Base-by-base conservation (phyloP, 345 rosid genomes). In the Erysimum cheiranthoides region DNA sequence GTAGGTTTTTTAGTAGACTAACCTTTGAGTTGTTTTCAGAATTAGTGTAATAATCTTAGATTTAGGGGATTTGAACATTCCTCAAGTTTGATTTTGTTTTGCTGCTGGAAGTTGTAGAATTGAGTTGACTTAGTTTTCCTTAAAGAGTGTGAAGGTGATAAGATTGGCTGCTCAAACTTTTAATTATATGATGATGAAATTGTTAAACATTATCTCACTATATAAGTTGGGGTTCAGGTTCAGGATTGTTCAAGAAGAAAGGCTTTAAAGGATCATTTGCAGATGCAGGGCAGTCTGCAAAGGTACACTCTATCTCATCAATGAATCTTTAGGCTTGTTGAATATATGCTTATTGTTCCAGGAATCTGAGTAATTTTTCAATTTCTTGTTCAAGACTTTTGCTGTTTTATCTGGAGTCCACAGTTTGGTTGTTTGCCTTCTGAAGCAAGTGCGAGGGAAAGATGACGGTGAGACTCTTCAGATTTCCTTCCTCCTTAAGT, bases 361-460 rank as follows among this genome's bases (percentile, higher is more conserved):
- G 8, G 14, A 57, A 45, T 21, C 73, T 57, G 16, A 77, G 39
- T 58, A 1, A 6, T 63, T 69, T 46, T 8, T 14, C 21, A 12
- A 6, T 79, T 88, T 70, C 56, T 89, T 83, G 87, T 85, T 87
- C 83, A 73, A 78, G 81, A 78, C 81, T 10, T 78, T 78, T 52
- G 81, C 81, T 25, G 70, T 78, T 60, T 42, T 78, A 45, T 78
- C 81, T 8, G 81, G 81, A 78, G 78, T 78, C n/a, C 81, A 78
- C 70, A 78, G 74, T 73, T 43, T 78, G 45, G 81, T 78, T 52
- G 81, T 73, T 27, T 78, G 79, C 32, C 87, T 93, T 74, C 77
- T 95, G 83, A 92, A 90, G 90, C 88, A 83, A 86, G 59, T 89
- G 45, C 82, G 97, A n/a, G 94, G 99, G 45, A 95, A 92, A 84